A percentile compares a stretch with the other conserved stretches of the same genome.
These are phyloP conservation scores for Isabelozyma heimii DNA, from an alignment of 805 yeast species.

Conservation along the genomic window DNA sequence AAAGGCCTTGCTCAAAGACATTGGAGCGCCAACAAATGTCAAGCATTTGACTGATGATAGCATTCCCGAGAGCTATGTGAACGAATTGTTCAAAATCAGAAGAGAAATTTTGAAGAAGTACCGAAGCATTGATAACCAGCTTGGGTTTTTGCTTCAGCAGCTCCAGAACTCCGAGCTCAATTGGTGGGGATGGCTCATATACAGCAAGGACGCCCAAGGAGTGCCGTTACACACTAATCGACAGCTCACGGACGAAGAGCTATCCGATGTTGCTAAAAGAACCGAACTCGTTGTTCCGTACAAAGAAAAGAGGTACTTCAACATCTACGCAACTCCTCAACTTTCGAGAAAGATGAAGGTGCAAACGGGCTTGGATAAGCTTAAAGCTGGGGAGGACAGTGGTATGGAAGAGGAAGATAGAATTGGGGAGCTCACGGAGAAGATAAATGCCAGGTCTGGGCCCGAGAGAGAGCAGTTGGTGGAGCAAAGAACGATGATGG, in stretches of 20 bases:
- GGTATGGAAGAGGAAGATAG: slow-evolving; percentile 2
- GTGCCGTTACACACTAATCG: slow-evolving; percentile 23
- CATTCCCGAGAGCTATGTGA: slow-evolving; percentile 20
- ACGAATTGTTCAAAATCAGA: slow-evolving; percentile 21
- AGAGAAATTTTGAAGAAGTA: slow-evolving; percentile 20
- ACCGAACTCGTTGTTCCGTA: slow-evolving; percentile 20
- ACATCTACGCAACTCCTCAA: slow-evolving; percentile 41
- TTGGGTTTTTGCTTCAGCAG: slow-evolving; percentile 25
- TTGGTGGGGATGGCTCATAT: slow-evolving; percentile 42
- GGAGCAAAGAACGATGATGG: slow-evolving; percentile 24
- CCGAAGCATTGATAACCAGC: slow-evolving; percentile 21
- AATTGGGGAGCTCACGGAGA: slow-evolving; percentile 7
- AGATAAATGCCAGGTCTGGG: slow-evolving; percentile 8
- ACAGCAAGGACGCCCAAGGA: slow-evolving; percentile 31
- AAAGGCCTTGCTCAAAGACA: slow-evolving; percentile 13
- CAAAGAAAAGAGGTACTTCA: slow-evolving; percentile 36
- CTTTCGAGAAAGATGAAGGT: slow-evolving; percentile 38
- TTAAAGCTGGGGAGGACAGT: slow-evolving; percentile 6
- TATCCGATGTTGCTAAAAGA: slow-evolving; percentile 14
- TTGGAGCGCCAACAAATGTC: slow-evolving; percentile 24
- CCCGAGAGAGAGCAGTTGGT: slow-evolving; percentile 8
- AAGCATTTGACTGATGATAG: slow-evolving; percentile 37
- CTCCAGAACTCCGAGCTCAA: slow-evolving; percentile 24
- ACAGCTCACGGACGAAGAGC: slow-evolving; percentile 16
- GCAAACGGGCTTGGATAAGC: slow-evolving; percentile 25